Evolutionary conservation across 2,329 filamentous ascomycete species (phyloP).

Genomic region (Aureobasidium sp.): DNA sequence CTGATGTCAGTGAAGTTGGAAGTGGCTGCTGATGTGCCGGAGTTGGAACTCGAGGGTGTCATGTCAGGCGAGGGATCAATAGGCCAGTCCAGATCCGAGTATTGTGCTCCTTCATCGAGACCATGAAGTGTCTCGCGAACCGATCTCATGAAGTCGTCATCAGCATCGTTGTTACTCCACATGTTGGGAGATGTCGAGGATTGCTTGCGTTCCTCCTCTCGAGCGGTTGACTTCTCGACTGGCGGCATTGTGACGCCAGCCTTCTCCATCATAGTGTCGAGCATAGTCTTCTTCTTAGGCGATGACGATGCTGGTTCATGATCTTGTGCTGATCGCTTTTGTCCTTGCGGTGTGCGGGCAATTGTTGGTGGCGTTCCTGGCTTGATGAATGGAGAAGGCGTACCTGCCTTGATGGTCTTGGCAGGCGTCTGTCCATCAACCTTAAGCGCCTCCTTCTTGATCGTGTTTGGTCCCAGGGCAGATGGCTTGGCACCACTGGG

Average conservation of each 20-base stretch:
- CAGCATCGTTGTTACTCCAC: background rate
- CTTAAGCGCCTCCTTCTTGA: conserved; percentile 17
- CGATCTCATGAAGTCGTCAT: conserved; percentile 14
- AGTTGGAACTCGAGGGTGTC: conserved; percentile 18
- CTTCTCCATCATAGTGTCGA: conserved; percentile 19
- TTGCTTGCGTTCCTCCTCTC: conserved; percentile 20
- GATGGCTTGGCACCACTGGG: conserved; percentile 15
- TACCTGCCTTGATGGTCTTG: conserved; percentile 25
- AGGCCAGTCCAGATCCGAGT: conserved; percentile 15
- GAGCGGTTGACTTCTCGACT: conserved; percentile 18
- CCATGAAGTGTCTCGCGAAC: conserved; percentile 20
- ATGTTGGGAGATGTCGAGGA: conserved; percentile 13
- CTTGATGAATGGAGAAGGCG: conserved; percentile 17
- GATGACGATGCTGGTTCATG: conserved; percentile 16
- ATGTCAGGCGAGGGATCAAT: conserved; percentile 23
- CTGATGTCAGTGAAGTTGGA: conserved; percentile 36
- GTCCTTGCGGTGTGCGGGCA: conserved; percentile 15
- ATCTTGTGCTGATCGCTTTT: conserved; percentile 18
- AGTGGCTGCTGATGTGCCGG: conserved; percentile 29
- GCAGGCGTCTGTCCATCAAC: conserved; percentile 27
- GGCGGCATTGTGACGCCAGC: conserved; percentile 16
- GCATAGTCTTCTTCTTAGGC: conserved; percentile 22
- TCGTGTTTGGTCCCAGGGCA: conserved; percentile 20
- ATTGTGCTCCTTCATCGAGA: conserved; percentile 16
- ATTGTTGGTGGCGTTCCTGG: conserved; percentile 16